These are phyloP conservation scores for Aspergillus avenaceus DNA, from an alignment of 495 filamentous ascomycete genomes.

Conservation along the genomic window DNA sequence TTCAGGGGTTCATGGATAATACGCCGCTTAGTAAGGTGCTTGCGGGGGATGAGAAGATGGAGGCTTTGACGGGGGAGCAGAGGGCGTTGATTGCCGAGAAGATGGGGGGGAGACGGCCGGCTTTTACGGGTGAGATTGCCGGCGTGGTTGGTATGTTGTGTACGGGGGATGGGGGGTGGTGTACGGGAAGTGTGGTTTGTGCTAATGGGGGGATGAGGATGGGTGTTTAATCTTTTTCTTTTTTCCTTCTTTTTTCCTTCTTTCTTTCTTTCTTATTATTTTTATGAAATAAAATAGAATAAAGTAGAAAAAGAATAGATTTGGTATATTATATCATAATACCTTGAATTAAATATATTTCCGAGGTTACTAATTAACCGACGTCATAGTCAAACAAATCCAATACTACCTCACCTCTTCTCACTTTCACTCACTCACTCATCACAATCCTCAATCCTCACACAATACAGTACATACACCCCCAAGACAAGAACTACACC, in stretches of 20 bases:
- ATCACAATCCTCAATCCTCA: too few species aligned
- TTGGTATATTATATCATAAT: too few species aligned
- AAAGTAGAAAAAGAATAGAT: too few species aligned
- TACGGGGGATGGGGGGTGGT: constrained; percentile 67
- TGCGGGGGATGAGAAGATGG: constrained; percentile 35
- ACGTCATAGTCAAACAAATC: constrained; percentile 33
- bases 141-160: constrained; percentile 85
- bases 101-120: constrained; percentile 64
- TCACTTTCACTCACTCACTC: too few species aligned
- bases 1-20: constrained; percentile 60
- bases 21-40: constrained; percentile 59
- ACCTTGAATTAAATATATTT: too few species aligned
- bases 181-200: constrained; percentile 80
- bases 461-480: neutral
- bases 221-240: neutral
- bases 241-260: neutral
- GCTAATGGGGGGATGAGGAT: constrained; percentile 79
- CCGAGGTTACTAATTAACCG: constrained; percentile 17
- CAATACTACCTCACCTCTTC: too few species aligned
- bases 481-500: too few species aligned
- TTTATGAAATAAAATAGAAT: too few species aligned
- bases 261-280: neutral
- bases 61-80: constrained; percentile 57
- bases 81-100: constrained; percentile 52
- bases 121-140: constrained; percentile 72